Evolutionary conservation across 2,329 filamentous ascomycete genomes (phyloP), one percentile per base, ranked within the genome.

Genomic region (Colletotrichum scovillei): DNA sequence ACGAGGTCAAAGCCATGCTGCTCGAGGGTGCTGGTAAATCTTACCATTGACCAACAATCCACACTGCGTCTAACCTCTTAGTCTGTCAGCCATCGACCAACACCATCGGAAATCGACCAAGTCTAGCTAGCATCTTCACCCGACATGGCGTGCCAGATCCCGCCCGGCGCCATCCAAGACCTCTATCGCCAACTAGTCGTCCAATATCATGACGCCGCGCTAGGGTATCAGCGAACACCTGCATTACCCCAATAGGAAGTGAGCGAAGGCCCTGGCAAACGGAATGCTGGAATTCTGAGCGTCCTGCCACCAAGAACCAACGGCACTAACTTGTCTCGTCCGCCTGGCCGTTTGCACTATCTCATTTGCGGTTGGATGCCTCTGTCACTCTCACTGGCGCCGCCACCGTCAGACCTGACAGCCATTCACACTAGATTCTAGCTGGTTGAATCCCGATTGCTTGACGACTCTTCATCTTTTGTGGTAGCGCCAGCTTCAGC

Each of bases 1-100:
- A 60, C 28, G 49, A 52, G 65, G 65, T 69, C 69, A 72, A 59
- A 69, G 69, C 58, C 58, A 63, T n/a, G 16, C 16, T n/a, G 32
- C 32, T 49, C 26, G n/a, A 59, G 46, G 49, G 38, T 46, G 66
- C 19, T 57, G 58, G 12, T 58, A 55, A 49, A 9, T 9, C 1
- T n/a, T n/a, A 49, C 19, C 26, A 26, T 26, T 26, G 26, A 26
- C 26, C n/a, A 38, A 55, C 11, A 57, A 42, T 38, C 58, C 22
- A 59, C 46, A 28, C 22, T 49, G 28, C 65, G 19, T 28, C 32
- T 42, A 16, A 57, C 46, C 38, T 49, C 32, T n/a, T n/a, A 35
- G 28, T 12, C 9, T 30, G 38, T 26, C 52, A 32, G 26, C 46
- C 26, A 53, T 30, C 26, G 42, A 52, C 22, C 30, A 22, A 28